phyloP scores from a whole-genome alignment of 495 filamentous ascomycete genomes.

The Ascodesmis nigricans region DNA sequence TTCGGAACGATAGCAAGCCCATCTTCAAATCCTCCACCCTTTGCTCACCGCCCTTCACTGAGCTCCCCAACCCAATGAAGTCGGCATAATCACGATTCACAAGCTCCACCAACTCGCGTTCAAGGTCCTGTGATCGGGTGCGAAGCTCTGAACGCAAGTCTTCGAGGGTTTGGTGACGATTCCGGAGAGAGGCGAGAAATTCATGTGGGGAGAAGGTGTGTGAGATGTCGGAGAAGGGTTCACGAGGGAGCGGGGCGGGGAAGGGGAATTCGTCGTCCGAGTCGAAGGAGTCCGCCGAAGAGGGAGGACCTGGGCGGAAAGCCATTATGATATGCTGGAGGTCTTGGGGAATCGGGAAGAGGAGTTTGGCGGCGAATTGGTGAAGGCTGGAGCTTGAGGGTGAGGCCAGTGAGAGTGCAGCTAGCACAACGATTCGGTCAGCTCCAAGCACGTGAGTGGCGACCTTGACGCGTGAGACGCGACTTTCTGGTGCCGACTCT shows the following conservation, averaged over 20 bases:
- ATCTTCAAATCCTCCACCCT: conserved; percentile 80
- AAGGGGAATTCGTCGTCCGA: conserved; percentile 17
- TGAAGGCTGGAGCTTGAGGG: too few relatives aligned
- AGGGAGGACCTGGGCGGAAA: conserved; percentile 3
- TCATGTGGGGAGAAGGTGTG: conserved; percentile 49
- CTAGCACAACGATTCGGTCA: too few relatives aligned
- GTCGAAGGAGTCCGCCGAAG: conserved; percentile 4
- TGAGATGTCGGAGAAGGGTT: conserved; percentile 11
- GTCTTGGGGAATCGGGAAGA: too few relatives aligned
- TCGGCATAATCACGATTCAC: conserved; percentile 87
- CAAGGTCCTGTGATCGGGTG: conserved; percentile 47
- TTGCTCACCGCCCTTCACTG: conserved; percentile 71
- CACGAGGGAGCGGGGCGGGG: conserved; percentile 15
- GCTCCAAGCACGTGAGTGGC: too few relatives aligned
- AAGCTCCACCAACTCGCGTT: conserved; percentile 68
- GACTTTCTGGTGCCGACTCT: too few relatives aligned
- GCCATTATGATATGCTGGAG: conserved; percentile 1
- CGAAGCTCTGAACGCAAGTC: conserved; percentile 75
- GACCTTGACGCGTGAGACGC: too few relatives aligned
- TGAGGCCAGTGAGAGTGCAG: too few relatives aligned
- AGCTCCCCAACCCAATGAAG: conserved; percentile 61
- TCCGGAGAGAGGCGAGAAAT: conserved; percentile 63
- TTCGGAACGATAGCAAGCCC: conserved; percentile 58
- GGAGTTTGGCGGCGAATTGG: too few relatives aligned
- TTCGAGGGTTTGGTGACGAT: conserved; percentile 86